Evolutionary conservation across 306 rosid genomes (phyloP).

Genomic region (Glycine soja): DNA sequence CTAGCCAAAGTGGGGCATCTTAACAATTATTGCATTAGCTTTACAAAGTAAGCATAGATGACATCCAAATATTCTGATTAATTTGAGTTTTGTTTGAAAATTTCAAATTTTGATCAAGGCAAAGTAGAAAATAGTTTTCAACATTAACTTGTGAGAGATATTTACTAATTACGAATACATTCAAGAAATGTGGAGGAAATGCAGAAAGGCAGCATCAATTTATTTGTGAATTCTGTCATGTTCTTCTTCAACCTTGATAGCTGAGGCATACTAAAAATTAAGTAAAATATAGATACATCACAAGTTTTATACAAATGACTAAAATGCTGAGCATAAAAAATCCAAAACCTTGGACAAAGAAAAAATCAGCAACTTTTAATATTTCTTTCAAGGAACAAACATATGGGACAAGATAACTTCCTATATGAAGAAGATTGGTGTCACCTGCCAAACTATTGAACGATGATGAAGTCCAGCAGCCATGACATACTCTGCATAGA

Average conservation of each 20-base stretch:
- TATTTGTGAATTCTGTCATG: background rate
- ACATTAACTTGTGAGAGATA: conserved; percentile 9
- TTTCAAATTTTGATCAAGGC: background rate
- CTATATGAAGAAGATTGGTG: conserved; percentile 32
- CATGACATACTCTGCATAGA: conserved; percentile 96
- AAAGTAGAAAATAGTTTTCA: conserved; percentile 15
- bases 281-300: conserved; percentile 1
- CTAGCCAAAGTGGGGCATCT: background rate
- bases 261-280: background rate
- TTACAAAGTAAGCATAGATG: background rate
- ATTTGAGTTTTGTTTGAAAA: background rate
- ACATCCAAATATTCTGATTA: conserved; percentile 14
- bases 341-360: conserved; percentile 5
- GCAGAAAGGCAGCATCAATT: conserved; percentile 1
- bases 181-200: conserved; percentile 24
- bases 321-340: conserved; percentile 3
- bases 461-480: conserved; percentile 94
- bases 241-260: conserved; percentile 17
- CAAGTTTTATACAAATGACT: conserved; percentile 23
- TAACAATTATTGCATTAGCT: conserved; percentile 12
- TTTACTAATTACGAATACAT: background rate
- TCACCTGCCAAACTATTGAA: conserved; percentile 97
- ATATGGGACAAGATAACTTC: conserved; percentile 15
- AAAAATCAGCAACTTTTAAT: conserved; percentile 16
- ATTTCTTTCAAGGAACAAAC: conserved; percentile 18